Base-by-base conservation (phyloP, 1,284 basidiomycete species). In the Marasmius fiardii region DNA sequence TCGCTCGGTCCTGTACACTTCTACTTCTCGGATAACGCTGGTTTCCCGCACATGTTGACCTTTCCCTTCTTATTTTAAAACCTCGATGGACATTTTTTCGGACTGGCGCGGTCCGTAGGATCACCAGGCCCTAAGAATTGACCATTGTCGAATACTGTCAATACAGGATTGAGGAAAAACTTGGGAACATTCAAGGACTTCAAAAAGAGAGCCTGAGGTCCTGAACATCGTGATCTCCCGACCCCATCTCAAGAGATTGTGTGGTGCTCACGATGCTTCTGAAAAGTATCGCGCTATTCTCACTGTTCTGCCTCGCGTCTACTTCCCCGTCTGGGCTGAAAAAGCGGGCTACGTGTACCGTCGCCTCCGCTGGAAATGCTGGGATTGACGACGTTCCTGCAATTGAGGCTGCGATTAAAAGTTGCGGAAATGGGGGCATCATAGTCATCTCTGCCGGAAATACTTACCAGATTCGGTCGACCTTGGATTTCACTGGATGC, bases 351-450 rank as follows among this genome's bases (percentile, higher is more conserved):
- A 64, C 64, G 0, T 69, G 68, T 33, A 67, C 66, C 0, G 63
- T 64, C 3, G 51, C 60, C 2, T 67, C 66, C 18, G 64, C 64
- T 1, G 60, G 60, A 5, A 56, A 62, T 50, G 60, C 65, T 8
- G 63, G 63, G 7, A 58, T 55, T 16, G 68, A 70, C 41, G 68
- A 70, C 45, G 67, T 70, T 11, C 67, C 65, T 23, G 63, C 67
- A 48, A 68, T 68, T 20, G 58, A 63, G 49, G 62, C 61, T 14
- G 67, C 67, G 21, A 63, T 69, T 44, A 60, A 66, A 53, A 62
- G 64, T 34, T 70, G 67, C 41, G 68, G 68, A 0, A 65, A 65
- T 24, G 67, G 66, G n/a, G 67, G 68, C 6, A 65, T 65, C 20
- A 67, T 68, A 23, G 60, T 67, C 21, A 63, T 70, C 23, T 64